Evolutionary conservation across 192 early-diverging fungal species (phyloP).

Genomic region (Lobosporangium transversale): DNA sequence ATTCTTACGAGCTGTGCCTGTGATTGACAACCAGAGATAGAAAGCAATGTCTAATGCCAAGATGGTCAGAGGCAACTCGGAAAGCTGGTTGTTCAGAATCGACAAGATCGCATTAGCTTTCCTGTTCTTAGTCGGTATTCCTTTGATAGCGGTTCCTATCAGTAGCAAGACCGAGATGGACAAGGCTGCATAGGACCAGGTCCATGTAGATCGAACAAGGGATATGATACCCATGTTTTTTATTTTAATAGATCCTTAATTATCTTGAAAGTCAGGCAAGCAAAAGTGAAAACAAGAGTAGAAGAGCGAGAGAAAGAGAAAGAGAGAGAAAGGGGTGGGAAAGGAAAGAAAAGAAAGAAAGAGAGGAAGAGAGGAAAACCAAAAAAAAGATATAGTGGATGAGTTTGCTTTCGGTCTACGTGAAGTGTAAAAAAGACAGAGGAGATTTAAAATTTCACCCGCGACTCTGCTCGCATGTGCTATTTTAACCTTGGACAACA

Average conservation of each 20-base stretch:
- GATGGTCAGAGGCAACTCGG: conserved; percentile 28
- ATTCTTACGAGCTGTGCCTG: conserved; percentile 31
- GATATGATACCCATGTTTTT: conserved; percentile 22
- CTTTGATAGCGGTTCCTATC: conserved; percentile 14
- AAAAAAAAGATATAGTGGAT: neutral
- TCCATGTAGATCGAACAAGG: conserved; percentile 21
- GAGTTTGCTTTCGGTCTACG: no score
- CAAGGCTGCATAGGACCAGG: conserved; percentile 17
- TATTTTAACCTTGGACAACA: no score
- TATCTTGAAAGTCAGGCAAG: no score
- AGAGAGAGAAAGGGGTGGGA: neutral
- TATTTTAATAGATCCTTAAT: no score
- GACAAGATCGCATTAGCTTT: conserved; percentile 24
- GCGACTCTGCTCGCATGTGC: no score
- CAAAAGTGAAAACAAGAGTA: no score
- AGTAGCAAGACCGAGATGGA: conserved; percentile 13
- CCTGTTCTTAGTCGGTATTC: conserved; percentile 15
- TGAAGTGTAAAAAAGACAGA: no score
- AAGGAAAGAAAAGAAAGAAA: neutral
- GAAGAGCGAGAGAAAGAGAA: neutral
- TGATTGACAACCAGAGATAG: conserved; percentile 27
- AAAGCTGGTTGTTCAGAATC: conserved; percentile 21
- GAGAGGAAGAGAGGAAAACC: neutral
- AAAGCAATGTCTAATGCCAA: conserved; percentile 14
- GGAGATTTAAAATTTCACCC: no score